Conservation (phyloP, 2,329 filamentous ascomycete species). For the Aspergillus glaucus region DNA sequence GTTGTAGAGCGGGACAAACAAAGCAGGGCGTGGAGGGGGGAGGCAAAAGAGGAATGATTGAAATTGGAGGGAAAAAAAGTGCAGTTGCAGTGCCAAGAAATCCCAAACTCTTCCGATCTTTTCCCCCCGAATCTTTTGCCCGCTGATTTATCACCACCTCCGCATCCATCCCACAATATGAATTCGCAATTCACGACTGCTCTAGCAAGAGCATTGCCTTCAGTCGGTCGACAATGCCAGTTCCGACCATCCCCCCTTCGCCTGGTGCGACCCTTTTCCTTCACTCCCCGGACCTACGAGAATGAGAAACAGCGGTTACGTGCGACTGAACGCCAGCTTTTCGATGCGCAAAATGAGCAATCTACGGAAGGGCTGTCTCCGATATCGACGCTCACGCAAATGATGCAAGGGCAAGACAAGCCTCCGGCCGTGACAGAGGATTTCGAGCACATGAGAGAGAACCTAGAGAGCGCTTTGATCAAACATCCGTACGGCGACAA, state of each 20-base stretch:
- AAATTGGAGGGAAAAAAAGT: conserved; percentile 29
- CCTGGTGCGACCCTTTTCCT: conserved; percentile 29
- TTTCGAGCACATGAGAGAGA: conserved; percentile 27
- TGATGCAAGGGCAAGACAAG: conserved; percentile 24
- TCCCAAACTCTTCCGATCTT: conserved; percentile 27
- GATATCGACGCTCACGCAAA: conserved; percentile 23
- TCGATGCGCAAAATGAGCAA: conserved; percentile 16
- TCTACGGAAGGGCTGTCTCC: conserved; percentile 16
- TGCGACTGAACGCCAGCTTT: conserved; percentile 24
- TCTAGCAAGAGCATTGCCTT: conserved; percentile 27
- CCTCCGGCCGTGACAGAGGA: conserved; percentile 18
- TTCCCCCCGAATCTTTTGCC: conserved; percentile 6
- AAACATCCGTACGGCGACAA: conserved; percentile 31
- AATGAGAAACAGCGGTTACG: conserved; percentile 13
- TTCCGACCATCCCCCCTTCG: conserved; percentile 13
- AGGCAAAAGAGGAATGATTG: conserved; percentile 20
- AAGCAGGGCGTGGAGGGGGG: conserved; percentile 12
- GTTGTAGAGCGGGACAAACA: background rate
- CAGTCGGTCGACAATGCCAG: conserved; percentile 23
- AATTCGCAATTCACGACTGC: conserved; percentile 26
- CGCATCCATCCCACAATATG: conserved; percentile 17
- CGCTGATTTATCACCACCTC: background rate
- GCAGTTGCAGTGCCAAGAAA: conserved; percentile 29
- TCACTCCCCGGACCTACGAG: conserved; percentile 17
- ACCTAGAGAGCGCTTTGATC: conserved; percentile 29